phyloP scores from a whole-genome alignment of 129 eudicot genomes.

The Flaveria linearis region DNA sequence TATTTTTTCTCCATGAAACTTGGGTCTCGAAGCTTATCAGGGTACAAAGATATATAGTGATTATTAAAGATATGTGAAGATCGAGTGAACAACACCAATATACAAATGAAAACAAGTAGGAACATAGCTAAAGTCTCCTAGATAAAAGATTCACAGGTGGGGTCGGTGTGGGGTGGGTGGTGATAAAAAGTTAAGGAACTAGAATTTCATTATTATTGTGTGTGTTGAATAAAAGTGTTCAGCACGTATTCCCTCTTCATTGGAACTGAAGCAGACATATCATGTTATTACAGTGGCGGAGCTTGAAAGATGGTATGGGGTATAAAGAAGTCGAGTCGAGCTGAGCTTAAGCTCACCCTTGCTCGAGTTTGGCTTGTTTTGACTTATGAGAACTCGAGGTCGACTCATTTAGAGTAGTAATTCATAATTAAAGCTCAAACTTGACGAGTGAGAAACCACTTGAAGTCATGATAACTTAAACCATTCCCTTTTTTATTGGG shows the following conservation, averaged over 20 bases:
- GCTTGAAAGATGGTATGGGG: no score
- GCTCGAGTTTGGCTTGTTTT: no score
- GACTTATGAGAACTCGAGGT: no score
- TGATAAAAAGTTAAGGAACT: slow-evolving; percentile 5
- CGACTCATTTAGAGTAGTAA: no score
- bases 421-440: no score
- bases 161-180: background rate
- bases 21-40: slow-evolving; percentile 31
- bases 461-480: no score
- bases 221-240: background rate
- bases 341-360: no score
- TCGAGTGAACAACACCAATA: slow-evolving; percentile 25
- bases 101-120: background rate
- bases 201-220: background rate
- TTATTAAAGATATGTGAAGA: slow-evolving; percentile 56
- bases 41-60: slow-evolving; percentile 15
- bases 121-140: background rate
- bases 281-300: no score
- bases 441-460: no score
- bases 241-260: background rate
- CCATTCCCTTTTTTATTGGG: no score
- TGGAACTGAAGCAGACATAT: background rate
- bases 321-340: no score
- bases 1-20: slow-evolving; percentile 43
- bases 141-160: background rate